A percentile compares a stretch with the other conserved stretches of the same genome.
Evolutionary conservation across 2,329 filamentous ascomycete genomes (phyloP).

Genomic region (Aspergillus brunneoviolaceus): DNA sequence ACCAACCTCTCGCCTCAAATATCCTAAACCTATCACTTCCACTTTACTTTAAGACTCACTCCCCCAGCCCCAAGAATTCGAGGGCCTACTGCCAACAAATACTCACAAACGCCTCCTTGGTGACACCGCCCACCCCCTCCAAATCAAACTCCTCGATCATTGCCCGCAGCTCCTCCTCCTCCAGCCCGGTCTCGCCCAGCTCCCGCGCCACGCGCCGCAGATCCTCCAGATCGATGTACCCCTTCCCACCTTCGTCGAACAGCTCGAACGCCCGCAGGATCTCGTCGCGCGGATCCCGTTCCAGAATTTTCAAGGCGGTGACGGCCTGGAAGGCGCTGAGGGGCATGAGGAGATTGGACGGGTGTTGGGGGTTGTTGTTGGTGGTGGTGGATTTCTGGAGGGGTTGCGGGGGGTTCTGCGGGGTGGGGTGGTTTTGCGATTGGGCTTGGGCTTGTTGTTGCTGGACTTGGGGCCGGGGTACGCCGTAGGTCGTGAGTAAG

Average conservation of each 20-base stretch:
- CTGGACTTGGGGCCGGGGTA: conserved; percentile 61
- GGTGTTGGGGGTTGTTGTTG: conserved; percentile 55
- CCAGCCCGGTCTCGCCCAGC: conserved; percentile 79
- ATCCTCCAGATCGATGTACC: conserved; percentile 85
- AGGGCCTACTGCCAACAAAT: conserved; percentile 57
- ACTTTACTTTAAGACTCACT: too few relatives aligned
- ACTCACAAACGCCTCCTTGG: conserved; percentile 63
- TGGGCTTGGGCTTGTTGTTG: conserved; percentile 30
- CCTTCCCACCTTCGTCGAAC: conserved; percentile 91
- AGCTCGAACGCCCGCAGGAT: conserved; percentile 87
- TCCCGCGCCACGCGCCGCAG: conserved; percentile 84
- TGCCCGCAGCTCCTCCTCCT: conserved; percentile 85
- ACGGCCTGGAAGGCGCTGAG: conserved; percentile 72
- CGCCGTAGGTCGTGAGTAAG: conserved; percentile 78
- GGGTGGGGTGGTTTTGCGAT: conserved; percentile 18
- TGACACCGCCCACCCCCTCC: conserved; percentile 79
- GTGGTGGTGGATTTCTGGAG: conserved; percentile 34
- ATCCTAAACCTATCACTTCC: neutral
- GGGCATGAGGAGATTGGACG: conserved; percentile 68
- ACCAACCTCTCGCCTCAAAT: neutral
- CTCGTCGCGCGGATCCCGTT: conserved; percentile 85
- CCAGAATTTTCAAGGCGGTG: conserved; percentile 75
- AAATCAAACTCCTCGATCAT: conserved; percentile 99
- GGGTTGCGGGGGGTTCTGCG: conserved; percentile 39
- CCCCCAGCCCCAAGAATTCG: too few relatives aligned